Evolutionary conservation across 441 rosid genomes (phyloP).

Genomic region (Gossypium davidsonii): DNA sequence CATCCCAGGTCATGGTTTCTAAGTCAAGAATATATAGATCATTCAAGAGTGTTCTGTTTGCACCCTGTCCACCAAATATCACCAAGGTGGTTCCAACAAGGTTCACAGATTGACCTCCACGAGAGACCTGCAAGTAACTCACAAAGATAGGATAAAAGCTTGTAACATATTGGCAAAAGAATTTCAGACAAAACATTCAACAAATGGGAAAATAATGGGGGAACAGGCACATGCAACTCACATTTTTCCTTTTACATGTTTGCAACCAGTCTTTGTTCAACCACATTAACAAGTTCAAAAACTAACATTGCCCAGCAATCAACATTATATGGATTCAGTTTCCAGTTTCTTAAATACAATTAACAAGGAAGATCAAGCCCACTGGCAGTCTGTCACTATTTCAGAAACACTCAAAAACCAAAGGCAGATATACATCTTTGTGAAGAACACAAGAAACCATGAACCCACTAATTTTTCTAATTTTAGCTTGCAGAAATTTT

Average conservation of each 20-base stretch:
- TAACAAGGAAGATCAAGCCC: not conserved
- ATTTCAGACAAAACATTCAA: not conserved
- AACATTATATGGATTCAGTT: conserved; percentile 2
- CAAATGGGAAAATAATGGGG: not conserved
- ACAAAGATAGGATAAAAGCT: not conserved
- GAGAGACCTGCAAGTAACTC: conserved; percentile 67
- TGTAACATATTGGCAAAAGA: not conserved
- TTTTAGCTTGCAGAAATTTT: not conserved
- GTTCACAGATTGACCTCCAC: conserved; percentile 94
- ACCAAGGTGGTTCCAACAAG: conserved; percentile 78
- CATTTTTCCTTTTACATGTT: conserved; percentile 3
- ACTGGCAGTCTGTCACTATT: not conserved
- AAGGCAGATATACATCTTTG: not conserved
- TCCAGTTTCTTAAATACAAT: conserved; percentile 4
- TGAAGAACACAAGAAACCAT: not conserved
- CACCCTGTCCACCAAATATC: conserved; percentile 97
- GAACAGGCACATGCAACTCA: not conserved
- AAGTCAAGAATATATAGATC: conserved; percentile 94
- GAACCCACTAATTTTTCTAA: not conserved
- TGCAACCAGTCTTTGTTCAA: not conserved
- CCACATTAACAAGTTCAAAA: not conserved
- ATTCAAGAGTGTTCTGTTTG: conserved; percentile 78
- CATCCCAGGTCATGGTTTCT: conserved; percentile 99
- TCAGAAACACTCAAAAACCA: conserved; percentile 1
- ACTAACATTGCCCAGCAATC: not conserved